phyloP scores from a whole-genome alignment of 495 filamentous ascomycete genomes.

The Cercophora newfieldiana region DNA sequence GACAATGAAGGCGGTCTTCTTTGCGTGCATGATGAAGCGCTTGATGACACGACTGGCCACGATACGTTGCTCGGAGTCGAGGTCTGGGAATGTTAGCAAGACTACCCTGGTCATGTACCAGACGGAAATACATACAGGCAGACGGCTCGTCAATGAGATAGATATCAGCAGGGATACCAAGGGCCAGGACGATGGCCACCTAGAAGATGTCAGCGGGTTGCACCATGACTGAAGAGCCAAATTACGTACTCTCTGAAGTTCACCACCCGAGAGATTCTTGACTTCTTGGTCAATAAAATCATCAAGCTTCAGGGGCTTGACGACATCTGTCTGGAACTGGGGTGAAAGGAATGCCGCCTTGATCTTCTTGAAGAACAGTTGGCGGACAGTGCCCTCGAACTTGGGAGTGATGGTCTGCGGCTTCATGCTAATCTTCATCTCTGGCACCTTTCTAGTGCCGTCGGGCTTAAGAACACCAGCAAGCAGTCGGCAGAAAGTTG shows the following conservation, averaged over 20 bases:
- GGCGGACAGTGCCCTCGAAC: slow-evolving; percentile 91
- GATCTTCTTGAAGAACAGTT: slow-evolving; percentile 77
- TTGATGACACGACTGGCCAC: slow-evolving; percentile 96
- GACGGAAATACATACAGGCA: slow-evolving; percentile 29
- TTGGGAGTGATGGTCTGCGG: slow-evolving; percentile 99
- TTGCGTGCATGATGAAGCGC: slow-evolving; percentile 99
- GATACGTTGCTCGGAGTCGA: slow-evolving; percentile 99
- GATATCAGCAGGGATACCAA: slow-evolving; percentile 95
- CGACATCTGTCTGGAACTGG: slow-evolving; percentile 98
- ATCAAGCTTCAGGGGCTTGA: slow-evolving; percentile 95
- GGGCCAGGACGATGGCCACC: slow-evolving; percentile 93
- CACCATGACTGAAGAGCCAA: background rate
- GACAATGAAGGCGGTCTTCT: slow-evolving; percentile 98
- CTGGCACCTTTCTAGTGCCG: slow-evolving; percentile 68
- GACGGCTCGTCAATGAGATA: slow-evolving; percentile 88
- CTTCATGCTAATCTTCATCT: slow-evolving; percentile 98
- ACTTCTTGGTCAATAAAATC: slow-evolving; percentile 99
- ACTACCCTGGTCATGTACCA: background rate
- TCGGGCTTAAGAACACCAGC: slow-evolving; percentile 93
- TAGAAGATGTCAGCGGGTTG: slow-evolving; percentile 16
- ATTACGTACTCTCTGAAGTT: slow-evolving; percentile 73
- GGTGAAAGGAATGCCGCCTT: slow-evolving; percentile 93
- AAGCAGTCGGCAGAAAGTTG: slow-evolving; percentile 94
- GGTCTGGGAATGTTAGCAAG: slow-evolving; percentile 32
- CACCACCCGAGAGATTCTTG: slow-evolving; percentile 97